These are phyloP conservation scores for Aspergillus pseudotamarii DNA, from an alignment of 2,329 filamentous ascomycete species.

Conservation along the genomic window DNA sequence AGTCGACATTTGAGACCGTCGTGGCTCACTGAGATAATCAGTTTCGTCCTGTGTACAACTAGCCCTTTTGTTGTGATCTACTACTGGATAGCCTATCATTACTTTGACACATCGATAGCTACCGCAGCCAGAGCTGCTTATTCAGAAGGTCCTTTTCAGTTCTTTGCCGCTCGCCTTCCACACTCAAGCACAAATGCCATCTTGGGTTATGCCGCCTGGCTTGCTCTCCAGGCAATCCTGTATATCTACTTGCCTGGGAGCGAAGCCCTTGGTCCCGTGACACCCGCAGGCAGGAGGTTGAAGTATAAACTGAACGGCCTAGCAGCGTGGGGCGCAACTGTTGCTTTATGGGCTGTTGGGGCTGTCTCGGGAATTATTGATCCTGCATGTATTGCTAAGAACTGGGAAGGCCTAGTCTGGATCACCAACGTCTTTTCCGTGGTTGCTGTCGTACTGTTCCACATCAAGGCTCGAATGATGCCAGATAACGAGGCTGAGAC, in stretches of 20 bases:
- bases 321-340: not conserved
- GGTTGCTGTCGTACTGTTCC: not conserved
- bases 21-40: not conserved
- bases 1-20: not conserved
- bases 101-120: not conserved
- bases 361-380: not conserved
- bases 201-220: not conserved
- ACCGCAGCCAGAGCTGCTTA: not conserved
- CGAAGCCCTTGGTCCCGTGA: not conserved
- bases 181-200: not conserved
- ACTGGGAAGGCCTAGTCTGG: not conserved
- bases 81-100: not conserved
- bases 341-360: not conserved
- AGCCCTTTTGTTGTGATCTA: not conserved
- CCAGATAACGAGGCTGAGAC: not conserved
- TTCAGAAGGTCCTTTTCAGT: not conserved
- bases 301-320: not conserved
- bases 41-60: not conserved
- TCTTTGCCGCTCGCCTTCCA: not conserved
- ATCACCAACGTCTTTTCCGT: not conserved
- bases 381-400: not conserved
- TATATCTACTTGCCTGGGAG: not conserved
- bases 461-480: not conserved
- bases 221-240: not conserved
- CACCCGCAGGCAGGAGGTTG: not conserved